Base-by-base conservation (phyloP, 2,329 filamentous ascomycete species). In the Colletotrichum endophyticum region DNA sequence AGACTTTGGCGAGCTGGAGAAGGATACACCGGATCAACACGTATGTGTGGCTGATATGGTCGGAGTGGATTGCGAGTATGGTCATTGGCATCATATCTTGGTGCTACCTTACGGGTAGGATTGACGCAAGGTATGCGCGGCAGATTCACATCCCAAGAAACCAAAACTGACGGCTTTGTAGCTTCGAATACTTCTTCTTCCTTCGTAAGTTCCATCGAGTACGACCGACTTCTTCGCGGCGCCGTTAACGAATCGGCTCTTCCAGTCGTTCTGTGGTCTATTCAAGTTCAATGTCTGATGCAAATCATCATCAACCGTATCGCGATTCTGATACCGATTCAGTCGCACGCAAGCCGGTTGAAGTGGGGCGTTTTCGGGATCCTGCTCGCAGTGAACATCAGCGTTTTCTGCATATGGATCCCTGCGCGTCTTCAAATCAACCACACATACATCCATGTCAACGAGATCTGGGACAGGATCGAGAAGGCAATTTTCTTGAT, bases 301-400 rank as follows among this genome's bases (percentile, higher is more conserved):
- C 88, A 89, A 79, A 90, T 90, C 72, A 89, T 90, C 79, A 86
- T 89, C 79, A 90, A 89, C 76, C 86, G 88, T 44, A 86, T 89
- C 28, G 83, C 86, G 3, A 84, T 90, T 34, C 84, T 90, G 57
- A 84, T 87, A 27, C 82, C 85, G 19, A 82, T 86, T 63, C 83
- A 81, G 6, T 81, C 76, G 2, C 84, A 84, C 8, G 83, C 85
- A 5, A 72, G 77, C 3, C 81, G 80, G 16, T 78, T 90, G 30
- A 89, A 89, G 78, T 88, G 86, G 85, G 82, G 83, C 2, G 84
- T 86, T 13, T 83, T 88, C 9, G 36, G 79, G 19, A 39, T 88
- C 27, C 86, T 90, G 53, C 85, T 84, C 6, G 61, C 81, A 4
- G 86, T 90, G 78, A 90, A 90, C 71, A 84, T 90, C 64, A 85